Evolutionary conservation across 2,329 filamentous ascomycete genomes (phyloP).

Genomic region (Fusarium albosuccineum): DNA sequence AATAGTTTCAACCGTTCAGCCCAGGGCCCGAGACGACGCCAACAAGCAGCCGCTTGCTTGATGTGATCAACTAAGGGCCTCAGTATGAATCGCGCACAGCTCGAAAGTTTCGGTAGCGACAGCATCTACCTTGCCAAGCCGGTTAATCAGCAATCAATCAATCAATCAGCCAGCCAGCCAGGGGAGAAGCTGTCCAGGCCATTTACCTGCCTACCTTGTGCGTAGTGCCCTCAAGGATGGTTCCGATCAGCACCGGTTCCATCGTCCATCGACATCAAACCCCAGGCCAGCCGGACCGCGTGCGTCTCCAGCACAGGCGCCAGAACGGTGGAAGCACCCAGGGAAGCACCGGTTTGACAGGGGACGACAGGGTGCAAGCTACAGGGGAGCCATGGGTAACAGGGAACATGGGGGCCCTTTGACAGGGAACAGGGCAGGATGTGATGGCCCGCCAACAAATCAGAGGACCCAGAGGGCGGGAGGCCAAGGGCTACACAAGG

Average conservation of each 20-base stretch:
- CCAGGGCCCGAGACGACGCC: conserved; percentile 16
- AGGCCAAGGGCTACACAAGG: conserved; percentile 1
- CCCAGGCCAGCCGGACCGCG: conserved; percentile 3
- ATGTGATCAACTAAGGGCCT: conserved; percentile 4
- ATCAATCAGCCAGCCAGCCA: neutral
- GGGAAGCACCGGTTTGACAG: conserved; percentile 39
- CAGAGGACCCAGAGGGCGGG: conserved; percentile 22
- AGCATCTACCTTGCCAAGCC: neutral
- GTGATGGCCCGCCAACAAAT: conserved; percentile 14
- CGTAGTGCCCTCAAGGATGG: conserved; percentile 25
- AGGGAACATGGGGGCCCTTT: conserved; percentile 26
- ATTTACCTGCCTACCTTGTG: neutral
- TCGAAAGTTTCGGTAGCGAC: conserved; percentile 3
- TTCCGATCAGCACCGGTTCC: conserved; percentile 35
- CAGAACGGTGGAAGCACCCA: conserved; percentile 39
- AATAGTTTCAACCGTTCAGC: conserved; percentile 30
- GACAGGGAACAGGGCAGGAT: conserved; percentile 24
- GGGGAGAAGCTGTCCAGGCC: neutral
- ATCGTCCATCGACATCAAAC: conserved; percentile 20
- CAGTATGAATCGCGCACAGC: conserved; percentile 25
- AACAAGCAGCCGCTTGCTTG: neutral
- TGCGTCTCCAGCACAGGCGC: conserved; percentile 33
- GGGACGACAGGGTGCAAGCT: neutral
- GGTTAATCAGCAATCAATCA: neutral
- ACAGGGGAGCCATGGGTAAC: conserved; percentile 18